phyloP scores from a whole-genome alignment of 2,329 filamentous ascomycete genomes.

The Diplodia corticola region DNA sequence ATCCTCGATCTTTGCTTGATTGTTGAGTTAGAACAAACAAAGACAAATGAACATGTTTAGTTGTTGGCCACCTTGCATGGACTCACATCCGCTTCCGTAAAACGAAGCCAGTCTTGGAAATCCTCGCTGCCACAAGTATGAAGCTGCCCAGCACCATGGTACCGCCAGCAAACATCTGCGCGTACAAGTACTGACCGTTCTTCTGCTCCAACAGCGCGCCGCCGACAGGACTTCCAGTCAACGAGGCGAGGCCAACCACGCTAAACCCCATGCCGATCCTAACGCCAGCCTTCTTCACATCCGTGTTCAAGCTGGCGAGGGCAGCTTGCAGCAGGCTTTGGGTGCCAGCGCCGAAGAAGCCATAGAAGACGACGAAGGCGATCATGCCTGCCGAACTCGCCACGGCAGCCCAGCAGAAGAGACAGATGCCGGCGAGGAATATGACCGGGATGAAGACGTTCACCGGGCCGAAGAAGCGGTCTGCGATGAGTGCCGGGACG shows the following conservation, averaged over 20 bases:
- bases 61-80: too few species aligned
- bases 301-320: constrained; percentile 45
- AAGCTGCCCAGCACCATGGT: constrained; percentile 44
- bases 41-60: too few species aligned
- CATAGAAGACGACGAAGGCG: constrained; percentile 48
- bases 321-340: constrained; percentile 48
- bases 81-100: neutral
- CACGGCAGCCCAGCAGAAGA: constrained; percentile 49
- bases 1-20: too few species aligned
- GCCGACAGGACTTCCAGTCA: constrained; percentile 34
- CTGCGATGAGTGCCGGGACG: constrained; percentile 49
- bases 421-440: constrained; percentile 42
- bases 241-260: constrained; percentile 30
- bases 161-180: constrained; percentile 45
- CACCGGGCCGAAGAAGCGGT: constrained; percentile 43
- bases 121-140: constrained; percentile 7
- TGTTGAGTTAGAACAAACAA: too few species aligned
- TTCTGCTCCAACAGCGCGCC: constrained; percentile 38
- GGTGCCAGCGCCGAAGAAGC: constrained; percentile 50
- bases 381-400: constrained; percentile 41
- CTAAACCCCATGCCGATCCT: constrained; percentile 43
- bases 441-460: constrained; percentile 44
- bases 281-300: constrained; percentile 45
- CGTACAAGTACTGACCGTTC: constrained; percentile 43
- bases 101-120: constrained; percentile 1